Conservation (phyloP, 495 filamentous ascomycete genomes). For the Terfezia boudieri region DNA sequence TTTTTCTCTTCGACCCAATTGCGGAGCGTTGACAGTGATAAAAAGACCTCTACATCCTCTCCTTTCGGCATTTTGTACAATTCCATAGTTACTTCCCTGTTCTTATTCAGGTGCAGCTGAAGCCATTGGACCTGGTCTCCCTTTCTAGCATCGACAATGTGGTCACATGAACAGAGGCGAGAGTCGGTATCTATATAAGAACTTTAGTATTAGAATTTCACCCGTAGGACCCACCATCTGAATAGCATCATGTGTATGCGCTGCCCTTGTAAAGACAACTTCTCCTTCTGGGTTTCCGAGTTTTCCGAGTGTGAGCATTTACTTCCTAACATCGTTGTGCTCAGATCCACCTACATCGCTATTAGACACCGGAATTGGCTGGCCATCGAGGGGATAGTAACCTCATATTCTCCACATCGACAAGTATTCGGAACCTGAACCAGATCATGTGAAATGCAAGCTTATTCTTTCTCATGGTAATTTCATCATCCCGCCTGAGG, state of each 20-base stretch:
- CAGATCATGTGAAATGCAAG: conserved; percentile 90
- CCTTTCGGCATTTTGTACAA: conserved; percentile 74
- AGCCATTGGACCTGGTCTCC: conserved; percentile 86
- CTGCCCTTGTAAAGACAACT: conserved; percentile 48
- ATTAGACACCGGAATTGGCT: not conserved
- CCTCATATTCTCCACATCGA: conserved; percentile 47
- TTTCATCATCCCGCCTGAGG: conserved; percentile 87
- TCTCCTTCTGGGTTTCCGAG: conserved; percentile 54
- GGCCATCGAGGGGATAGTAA: not conserved
- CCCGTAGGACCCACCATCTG: conserved; percentile 89
- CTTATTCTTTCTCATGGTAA: conserved; percentile 94
- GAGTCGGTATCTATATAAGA: conserved; percentile 24
- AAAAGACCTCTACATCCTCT: conserved; percentile 90
- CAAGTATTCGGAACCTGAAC: conserved; percentile 72
- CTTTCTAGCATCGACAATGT: conserved; percentile 67
- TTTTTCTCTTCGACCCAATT: conserved; percentile 86
- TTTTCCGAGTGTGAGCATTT: conserved; percentile 55
- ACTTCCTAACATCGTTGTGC: conserved; percentile 76
- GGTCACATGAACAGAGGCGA: conserved; percentile 98
- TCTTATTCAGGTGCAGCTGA: conserved; percentile 96
- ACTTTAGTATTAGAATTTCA: no score
- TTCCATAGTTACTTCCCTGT: conserved; percentile 76
- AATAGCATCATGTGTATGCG: conserved; percentile 63
- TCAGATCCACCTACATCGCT: conserved; percentile 37
- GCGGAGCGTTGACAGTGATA: conserved; percentile 95